Evolutionary conservation across 208 protist species (phyloP).

Genomic region (Crithidia bombi): DNA sequence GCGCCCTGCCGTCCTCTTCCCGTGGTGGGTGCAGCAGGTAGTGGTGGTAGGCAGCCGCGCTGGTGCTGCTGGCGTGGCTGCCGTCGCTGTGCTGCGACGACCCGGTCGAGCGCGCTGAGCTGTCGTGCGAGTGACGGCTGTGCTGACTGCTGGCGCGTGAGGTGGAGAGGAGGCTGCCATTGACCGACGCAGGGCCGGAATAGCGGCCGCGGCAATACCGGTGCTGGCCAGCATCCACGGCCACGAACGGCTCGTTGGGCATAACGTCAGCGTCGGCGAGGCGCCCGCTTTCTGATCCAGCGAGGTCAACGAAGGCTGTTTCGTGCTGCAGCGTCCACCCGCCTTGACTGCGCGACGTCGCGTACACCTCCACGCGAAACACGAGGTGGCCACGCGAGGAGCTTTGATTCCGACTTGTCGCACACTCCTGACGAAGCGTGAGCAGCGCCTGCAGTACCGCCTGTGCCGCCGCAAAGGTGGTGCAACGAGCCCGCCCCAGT

Average conservation of each 20-base stretch:
- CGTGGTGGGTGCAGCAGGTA: slow-evolving; percentile 25
- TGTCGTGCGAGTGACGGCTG: slow-evolving; percentile 17
- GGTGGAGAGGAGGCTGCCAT: not conserved
- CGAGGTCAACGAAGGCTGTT: slow-evolving; percentile 67
- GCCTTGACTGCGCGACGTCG: not conserved
- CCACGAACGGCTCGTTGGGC: not conserved
- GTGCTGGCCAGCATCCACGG: not conserved
- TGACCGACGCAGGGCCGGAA: not conserved
- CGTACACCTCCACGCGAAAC: slow-evolving; percentile 42
- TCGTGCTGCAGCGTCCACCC: slow-evolving; percentile 36
- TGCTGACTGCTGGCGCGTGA: slow-evolving; percentile 29
- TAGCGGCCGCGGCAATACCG: not conserved
- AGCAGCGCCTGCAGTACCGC: slow-evolving; percentile 41
- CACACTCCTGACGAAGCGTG: slow-evolving; percentile 41
- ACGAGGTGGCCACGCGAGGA: slow-evolving; percentile 61
- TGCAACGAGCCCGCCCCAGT: slow-evolving; percentile 41
- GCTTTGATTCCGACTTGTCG: slow-evolving; percentile 54
- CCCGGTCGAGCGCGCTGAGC: slow-evolving; percentile 6
- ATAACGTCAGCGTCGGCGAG: slow-evolving; percentile 23
- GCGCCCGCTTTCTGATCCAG: slow-evolving; percentile 60
- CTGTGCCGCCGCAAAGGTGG: slow-evolving; percentile 34
- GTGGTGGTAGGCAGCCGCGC: slow-evolving; percentile 4
- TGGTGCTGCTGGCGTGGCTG: slow-evolving; percentile 3
- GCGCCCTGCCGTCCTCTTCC: slow-evolving; percentile 27
- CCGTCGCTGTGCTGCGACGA: slow-evolving; percentile 9